Percentiles rank a stretch among this genome's conserved stretches.
phyloP scores from a whole-genome alignment of 768 basidiomycete species.

The Pluteus cervinus region DNA sequence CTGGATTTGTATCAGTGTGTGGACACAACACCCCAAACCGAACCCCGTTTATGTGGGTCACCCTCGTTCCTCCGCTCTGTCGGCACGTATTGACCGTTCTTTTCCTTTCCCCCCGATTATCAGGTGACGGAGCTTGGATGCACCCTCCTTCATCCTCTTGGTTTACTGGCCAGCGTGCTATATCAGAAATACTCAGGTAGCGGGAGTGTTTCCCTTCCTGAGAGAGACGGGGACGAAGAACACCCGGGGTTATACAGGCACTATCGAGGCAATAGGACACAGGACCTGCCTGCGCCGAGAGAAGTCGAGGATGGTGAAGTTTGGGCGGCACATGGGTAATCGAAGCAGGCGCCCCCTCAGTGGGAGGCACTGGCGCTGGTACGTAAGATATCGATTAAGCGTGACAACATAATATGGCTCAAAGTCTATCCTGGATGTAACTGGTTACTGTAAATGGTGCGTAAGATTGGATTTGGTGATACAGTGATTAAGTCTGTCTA shows the following conservation, averaged over 20 bases:
- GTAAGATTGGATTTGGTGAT: no score
- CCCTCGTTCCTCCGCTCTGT: neutral
- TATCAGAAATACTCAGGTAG: slow-evolving; percentile 26
- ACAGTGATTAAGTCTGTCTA: no score
- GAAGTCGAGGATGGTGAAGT: no score
- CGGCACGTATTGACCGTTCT: neutral
- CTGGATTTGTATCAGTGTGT: slow-evolving; percentile 68
- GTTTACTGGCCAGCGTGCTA: slow-evolving; percentile 38
- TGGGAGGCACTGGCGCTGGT: no score
- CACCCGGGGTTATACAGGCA: slow-evolving; percentile 15
- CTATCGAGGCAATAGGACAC: no score
- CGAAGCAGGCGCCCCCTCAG: no score
- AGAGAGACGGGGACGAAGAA: slow-evolving; percentile 18
- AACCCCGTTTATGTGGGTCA: slow-evolving; percentile 54
- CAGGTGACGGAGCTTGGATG: slow-evolving; percentile 60
- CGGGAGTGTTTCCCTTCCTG: slow-evolving; percentile 14
- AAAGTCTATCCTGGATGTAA: no score
- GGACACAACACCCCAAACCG: slow-evolving; percentile 56
- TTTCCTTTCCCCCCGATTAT: neutral
- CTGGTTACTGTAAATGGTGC: no score
- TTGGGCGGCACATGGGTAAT: no score
- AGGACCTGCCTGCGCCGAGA: no score
- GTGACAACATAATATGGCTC: no score
- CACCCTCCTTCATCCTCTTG: slow-evolving; percentile 62
- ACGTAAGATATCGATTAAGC: no score